Evolutionary conservation across 352 stramenopile species (phyloP).

Genomic region (Lagenidium giganteum): DNA sequence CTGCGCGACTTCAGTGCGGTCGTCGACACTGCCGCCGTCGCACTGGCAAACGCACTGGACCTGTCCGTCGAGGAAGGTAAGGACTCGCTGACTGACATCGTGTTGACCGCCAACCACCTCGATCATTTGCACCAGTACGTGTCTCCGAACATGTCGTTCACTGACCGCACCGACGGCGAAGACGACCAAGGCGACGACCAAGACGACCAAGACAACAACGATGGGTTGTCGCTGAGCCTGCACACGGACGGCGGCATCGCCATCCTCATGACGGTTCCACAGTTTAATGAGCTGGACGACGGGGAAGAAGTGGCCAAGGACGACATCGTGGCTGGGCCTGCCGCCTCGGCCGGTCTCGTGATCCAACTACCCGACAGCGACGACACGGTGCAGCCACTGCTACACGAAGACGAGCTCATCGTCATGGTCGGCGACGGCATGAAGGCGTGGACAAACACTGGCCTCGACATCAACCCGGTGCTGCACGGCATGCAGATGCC

Average conservation of each 20-base stretch:
- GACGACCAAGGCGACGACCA: too few species aligned
- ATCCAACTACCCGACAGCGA: not conserved
- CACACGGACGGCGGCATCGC: too few species aligned
- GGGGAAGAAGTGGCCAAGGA: not conserved
- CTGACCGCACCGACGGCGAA: too few species aligned
- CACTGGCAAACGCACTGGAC: not conserved
- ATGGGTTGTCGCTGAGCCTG: too few species aligned
- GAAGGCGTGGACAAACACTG: not conserved
- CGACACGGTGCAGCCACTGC: slow-evolving; percentile 1
- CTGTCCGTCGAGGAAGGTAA: not conserved
- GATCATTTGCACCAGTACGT: too few species aligned
- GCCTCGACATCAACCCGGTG: slow-evolving; percentile 1
- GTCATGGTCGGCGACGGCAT: slow-evolving; percentile 11
- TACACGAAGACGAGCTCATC: slow-evolving; percentile 4
- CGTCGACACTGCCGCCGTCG: not conserved
- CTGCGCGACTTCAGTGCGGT: not conserved
- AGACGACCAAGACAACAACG: too few species aligned
- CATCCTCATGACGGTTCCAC: too few species aligned
- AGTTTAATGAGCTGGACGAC: too few species aligned
- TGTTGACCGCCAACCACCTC: too few species aligned
- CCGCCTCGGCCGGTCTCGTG: not conserved
- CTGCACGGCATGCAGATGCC: slow-evolving; percentile 10
- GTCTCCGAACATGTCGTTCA: too few species aligned
- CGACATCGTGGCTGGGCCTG: not conserved
- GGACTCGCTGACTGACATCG: too few species aligned